These are phyloP conservation scores for Lomentospora prolificans DNA, from an alignment of 2,329 filamentous ascomycete species.

Conservation along the genomic window DNA sequence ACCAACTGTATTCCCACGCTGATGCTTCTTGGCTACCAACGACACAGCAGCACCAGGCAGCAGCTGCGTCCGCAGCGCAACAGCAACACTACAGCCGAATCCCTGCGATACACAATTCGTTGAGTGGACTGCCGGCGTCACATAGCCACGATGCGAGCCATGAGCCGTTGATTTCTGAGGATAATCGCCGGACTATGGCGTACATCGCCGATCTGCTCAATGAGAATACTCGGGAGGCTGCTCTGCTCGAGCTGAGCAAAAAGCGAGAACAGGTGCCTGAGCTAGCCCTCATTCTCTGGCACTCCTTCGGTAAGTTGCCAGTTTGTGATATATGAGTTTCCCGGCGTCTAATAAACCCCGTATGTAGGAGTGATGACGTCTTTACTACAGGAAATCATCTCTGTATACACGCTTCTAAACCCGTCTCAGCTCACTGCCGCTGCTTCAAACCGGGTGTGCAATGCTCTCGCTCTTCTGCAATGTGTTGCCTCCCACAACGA, in stretches of 20 bases:
- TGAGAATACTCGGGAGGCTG: conserved; percentile 77
- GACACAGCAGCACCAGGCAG: conserved; percentile 43
- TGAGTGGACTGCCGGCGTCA: conserved; percentile 25
- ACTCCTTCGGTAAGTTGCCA: conserved; percentile 74
- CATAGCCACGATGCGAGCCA: conserved; percentile 47
- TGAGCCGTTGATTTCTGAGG: conserved; percentile 65
- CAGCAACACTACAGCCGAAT: conserved; percentile 47
- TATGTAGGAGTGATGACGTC: conserved; percentile 88
- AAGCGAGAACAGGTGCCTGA: conserved; percentile 98
- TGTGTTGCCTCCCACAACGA: conserved; percentile 97
- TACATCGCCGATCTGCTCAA: conserved; percentile 90
- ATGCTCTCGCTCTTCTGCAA: conserved; percentile 88
- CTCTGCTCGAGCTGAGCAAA: conserved; percentile 91
- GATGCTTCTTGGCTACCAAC: conserved; percentile 59
- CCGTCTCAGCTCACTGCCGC: conserved; percentile 94
- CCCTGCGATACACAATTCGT: conserved; percentile 20
- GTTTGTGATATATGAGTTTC: neutral
- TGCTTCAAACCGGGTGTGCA: conserved; percentile 96
- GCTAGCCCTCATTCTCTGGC: conserved; percentile 91
- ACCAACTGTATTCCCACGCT: conserved; percentile 53
- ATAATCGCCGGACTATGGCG: conserved; percentile 83
- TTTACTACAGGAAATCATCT: conserved; percentile 95
- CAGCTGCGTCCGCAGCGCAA: conserved; percentile 41
- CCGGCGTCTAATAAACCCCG: neutral
- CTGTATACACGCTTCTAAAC: conserved; percentile 92